Percentiles rank a stretch among this genome's conserved stretches.
Evolutionary conservation across 2,329 filamentous ascomycete species (phyloP).

Genomic region (Trichoderma gracile): DNA sequence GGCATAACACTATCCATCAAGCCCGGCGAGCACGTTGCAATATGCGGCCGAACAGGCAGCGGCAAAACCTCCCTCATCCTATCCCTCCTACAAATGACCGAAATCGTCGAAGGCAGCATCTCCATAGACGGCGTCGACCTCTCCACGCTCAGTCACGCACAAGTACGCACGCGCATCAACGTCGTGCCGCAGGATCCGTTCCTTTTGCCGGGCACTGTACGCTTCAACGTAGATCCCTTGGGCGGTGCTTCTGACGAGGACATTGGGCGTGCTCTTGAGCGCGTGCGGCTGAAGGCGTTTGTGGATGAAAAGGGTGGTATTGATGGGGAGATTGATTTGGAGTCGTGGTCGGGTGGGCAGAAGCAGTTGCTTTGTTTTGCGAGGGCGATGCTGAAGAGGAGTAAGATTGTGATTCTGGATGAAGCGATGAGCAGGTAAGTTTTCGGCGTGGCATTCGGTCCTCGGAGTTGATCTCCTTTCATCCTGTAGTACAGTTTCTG

Average conservation of each 20-base stretch:
- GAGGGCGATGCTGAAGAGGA: conserved; percentile 40
- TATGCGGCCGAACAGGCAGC: conserved; percentile 49
- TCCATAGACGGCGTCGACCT: conserved; percentile 47
- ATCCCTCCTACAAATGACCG: conserved; percentile 49
- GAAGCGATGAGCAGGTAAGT: conserved; percentile 42
- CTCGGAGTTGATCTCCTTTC: too few species aligned
- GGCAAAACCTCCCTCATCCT: conserved; percentile 43
- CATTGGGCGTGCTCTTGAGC: conserved; percentile 46
- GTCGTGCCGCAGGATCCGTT: conserved; percentile 54
- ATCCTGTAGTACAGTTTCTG: too few species aligned
- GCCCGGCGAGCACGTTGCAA: conserved; percentile 42
- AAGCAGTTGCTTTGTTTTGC: conserved; percentile 46
- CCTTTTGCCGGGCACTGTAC: conserved; percentile 50
- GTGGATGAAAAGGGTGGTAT: conserved; percentile 45
- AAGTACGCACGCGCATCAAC: conserved; percentile 39
- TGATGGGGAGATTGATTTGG: conserved; percentile 35
- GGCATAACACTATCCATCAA: conserved; percentile 35
- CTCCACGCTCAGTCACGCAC: conserved; percentile 28
- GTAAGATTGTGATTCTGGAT: conserved; percentile 42
- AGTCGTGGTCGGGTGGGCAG: conserved; percentile 45
- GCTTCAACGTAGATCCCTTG: conserved; percentile 51
- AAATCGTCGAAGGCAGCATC: conserved; percentile 45
- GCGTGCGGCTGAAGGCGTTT: conserved; percentile 46
- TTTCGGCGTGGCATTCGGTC: neutral
- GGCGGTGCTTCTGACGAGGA: conserved; percentile 40